Evolutionary conservation across 768 basidiomycete genomes (phyloP), one percentile per base, ranked within the genome.

Genomic region (Rhodocollybia butyracea): DNA sequence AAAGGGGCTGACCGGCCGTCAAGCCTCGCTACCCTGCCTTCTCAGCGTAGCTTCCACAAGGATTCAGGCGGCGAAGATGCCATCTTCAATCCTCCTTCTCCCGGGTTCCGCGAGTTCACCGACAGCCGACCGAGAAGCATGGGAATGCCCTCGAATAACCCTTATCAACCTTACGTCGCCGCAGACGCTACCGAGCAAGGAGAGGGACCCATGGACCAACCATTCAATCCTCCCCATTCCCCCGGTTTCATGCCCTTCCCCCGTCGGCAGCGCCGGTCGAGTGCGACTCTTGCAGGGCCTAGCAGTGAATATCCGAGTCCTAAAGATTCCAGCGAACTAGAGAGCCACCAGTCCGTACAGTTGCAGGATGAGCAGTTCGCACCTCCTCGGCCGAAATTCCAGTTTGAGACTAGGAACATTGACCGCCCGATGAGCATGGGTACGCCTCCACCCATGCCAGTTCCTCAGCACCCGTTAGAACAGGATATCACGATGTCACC

Each of bases 1-100:
- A 59, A 57, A 41, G 62, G 60, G 38, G 73, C 67, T 27, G 70
- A 73, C 46, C 66, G 79, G 63, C 79, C 79, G 21, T 72, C 70
- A 42, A 66, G 65, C 51, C 60, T 64, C 36, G 65, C 65, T 24
- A 61, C 61, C 15, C 40, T 60, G 15, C 59, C 59, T 0, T 60
- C 59, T 15, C 52, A 60, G 24, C 46, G 48, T 6, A 57, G 34
- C 12, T 50, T 32, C 19, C 46, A 60, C 26, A 30, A 57, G 38
- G 40, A 54, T 22, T 61, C 75, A 30, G 29, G 42, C 1, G 74
- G 76, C 6, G 79, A 65, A 61, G 53, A 54, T 22, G 31, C 42
- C 19, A 22, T 48, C 38, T 59, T 42, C 10, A 19, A 19, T 15
- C 57, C 46, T 29, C 40, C 39, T 30, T 54, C 48, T 19, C 51